These are phyloP conservation scores for Pichia nanzhaoensis DNA, from an alignment of 805 yeast species.

Conservation along the genomic window DNA sequence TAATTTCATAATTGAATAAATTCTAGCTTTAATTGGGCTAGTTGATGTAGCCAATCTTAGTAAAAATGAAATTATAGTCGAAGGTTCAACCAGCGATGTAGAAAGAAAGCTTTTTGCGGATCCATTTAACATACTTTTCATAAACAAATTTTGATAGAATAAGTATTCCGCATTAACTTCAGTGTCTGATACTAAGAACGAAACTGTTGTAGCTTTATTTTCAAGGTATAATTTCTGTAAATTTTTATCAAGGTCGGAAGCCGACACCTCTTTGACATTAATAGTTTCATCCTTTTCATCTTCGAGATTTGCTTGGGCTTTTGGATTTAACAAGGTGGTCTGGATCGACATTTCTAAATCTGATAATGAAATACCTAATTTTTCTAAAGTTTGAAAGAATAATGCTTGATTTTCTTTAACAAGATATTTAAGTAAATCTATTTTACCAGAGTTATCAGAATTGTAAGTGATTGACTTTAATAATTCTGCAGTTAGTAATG, in stretches of 20 bases:
- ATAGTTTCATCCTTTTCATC: slow-evolving; percentile 28
- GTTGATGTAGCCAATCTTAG: slow-evolving; percentile 50
- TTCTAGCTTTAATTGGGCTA: slow-evolving; percentile 52
- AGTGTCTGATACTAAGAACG: slow-evolving; percentile 32
- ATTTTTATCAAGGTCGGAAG: slow-evolving; percentile 17
- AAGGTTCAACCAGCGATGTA: slow-evolving; percentile 13
- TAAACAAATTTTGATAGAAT: slow-evolving; percentile 35
- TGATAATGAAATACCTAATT: slow-evolving; percentile 34
- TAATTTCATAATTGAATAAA: slow-evolving; percentile 40
- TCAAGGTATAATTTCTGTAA: slow-evolving; percentile 12
- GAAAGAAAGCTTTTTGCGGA: slow-evolving; percentile 17
- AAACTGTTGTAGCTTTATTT: slow-evolving; percentile 16
- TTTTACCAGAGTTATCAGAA: slow-evolving; percentile 22
- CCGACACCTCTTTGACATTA: slow-evolving; percentile 22
- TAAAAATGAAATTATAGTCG: slow-evolving; percentile 47
- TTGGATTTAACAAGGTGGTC: slow-evolving; percentile 41
- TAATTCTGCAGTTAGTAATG: slow-evolving; percentile 19
- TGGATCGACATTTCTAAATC: slow-evolving; percentile 60
- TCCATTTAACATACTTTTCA: slow-evolving; percentile 33
- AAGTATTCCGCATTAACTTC: slow-evolving; percentile 36
- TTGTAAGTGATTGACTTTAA: slow-evolving; percentile 16
- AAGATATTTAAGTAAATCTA: slow-evolving; percentile 32
- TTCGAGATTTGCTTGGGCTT: slow-evolving; percentile 20
- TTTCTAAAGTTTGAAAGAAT: slow-evolving; percentile 34
- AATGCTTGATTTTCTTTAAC: slow-evolving; percentile 32